Evolutionary conservation across 139 green algal species (phyloP), one percentile per base, ranked within the genome.

Genomic region (Micractinium sp.): DNA sequence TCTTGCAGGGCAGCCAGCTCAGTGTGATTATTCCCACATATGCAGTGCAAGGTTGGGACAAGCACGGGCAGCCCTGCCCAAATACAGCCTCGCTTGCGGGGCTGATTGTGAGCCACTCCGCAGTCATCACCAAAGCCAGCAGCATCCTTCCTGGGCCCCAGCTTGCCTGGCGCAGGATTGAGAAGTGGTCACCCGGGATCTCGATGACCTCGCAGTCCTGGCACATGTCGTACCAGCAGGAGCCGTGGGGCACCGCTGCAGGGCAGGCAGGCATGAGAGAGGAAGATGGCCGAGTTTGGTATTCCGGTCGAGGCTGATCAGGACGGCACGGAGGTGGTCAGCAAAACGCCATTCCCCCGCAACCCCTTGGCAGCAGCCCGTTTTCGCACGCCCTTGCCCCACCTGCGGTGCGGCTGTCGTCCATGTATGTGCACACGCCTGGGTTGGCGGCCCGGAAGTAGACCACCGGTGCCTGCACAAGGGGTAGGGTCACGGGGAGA

Each of bases 151-250:
- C 60, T 23, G 47, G 15, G 7, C 31, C 35, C 27, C 47, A 75
- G 47, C 85, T n/a, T 53, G 74, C 86, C 89, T 97, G 96, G 13
- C 96, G 89, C 88, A 98, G 93, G 76, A 98, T 89, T 38, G 92
- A 95, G 94, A 98, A 98, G 92, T 98, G 96, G 93, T 98, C 96
- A 13, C 96, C 96, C 0, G 95, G 95, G 1, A 95, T 85, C 78
- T 95, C 92, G 47, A 94, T 74, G 20, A 94, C 95, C 82, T 95
- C 89, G n/a, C 97, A 89, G 66, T 97, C 94, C 0, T 92, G 85
- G 85, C 89, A 94, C 77, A 96, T 85, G 76, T 95, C 90, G 63
- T 92, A 90, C 96, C 96, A 98, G 92, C 94, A 95, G 69, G 94
- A 87, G 86, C 95, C 96, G 88, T 98, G 96, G 1, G 93, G 92